Evolutionary conservation across 2,329 filamentous ascomycete species (phyloP).

Genomic region (Pseudohalonectria lignicola): DNA sequence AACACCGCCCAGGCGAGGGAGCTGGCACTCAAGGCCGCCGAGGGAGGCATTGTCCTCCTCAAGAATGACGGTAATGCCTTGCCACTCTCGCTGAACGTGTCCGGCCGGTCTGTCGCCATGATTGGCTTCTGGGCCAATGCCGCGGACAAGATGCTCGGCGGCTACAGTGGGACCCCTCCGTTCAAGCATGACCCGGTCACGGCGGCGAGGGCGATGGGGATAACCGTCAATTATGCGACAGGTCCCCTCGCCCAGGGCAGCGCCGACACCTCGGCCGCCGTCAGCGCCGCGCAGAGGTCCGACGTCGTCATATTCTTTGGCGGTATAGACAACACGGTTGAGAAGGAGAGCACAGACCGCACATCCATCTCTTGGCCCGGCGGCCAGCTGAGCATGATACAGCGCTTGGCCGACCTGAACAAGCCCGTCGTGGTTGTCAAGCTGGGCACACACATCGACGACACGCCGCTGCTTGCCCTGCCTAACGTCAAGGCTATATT

Average conservation of each 20-base stretch:
- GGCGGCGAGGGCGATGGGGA: slow-evolving; percentile 33
- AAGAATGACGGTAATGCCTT: slow-evolving; percentile 37
- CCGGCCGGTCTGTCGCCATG: slow-evolving; percentile 37
- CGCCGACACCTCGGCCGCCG: slow-evolving; percentile 15
- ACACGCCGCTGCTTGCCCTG: slow-evolving; percentile 32
- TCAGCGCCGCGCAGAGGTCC: slow-evolving; percentile 27
- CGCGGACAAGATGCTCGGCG: slow-evolving; percentile 45
- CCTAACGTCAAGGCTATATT: slow-evolving; percentile 36
- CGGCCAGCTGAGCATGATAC: slow-evolving; percentile 38
- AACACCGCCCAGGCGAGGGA: slow-evolving; percentile 40
- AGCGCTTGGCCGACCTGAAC: slow-evolving; percentile 24
- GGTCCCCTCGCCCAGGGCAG: slow-evolving; percentile 16
- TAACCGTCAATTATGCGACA: slow-evolving; percentile 30
- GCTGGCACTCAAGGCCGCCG: slow-evolving; percentile 42
- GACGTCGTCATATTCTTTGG: slow-evolving; percentile 44
- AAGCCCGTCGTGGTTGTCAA: slow-evolving; percentile 40
- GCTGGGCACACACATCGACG: slow-evolving; percentile 40
- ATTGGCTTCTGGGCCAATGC: slow-evolving; percentile 41
- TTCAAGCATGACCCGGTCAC: slow-evolving; percentile 42
- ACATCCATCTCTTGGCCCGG: slow-evolving; percentile 37
- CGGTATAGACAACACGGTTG: slow-evolving; percentile 40
- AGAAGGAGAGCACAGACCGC: slow-evolving; percentile 40
- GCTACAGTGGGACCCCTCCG: slow-evolving; percentile 44
- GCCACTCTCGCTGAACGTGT: slow-evolving; percentile 33
- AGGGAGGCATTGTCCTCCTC: slow-evolving; percentile 33